Base-by-base conservation (phyloP, 805 yeast species). In the Hanseniaspora clermontiae region DNA sequence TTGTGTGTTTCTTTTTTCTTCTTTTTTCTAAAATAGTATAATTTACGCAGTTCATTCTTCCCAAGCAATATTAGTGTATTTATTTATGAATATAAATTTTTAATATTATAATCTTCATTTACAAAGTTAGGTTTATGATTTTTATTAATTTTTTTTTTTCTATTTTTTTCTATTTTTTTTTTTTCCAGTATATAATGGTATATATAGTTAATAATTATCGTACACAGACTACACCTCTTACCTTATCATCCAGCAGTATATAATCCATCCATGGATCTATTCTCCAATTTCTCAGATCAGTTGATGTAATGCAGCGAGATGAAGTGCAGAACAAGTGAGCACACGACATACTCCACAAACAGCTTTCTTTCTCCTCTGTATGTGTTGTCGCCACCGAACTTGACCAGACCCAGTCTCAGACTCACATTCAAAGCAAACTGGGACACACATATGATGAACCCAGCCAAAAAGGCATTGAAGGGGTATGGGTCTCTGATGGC, bases 381-480 rank as follows among this genome's bases (percentile, higher is more conserved):
- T 17, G 34, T 29, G 32, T 55, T 55, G 34, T 42, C 34, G 12
- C 24, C 37, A 7, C 50, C 50, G 20, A 45, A 45, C 47, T 74
- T 63, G 59, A 74, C 70, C 58, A 77, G 74, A 66, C 90, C 97
- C 65, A 91, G 76, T 65, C 97, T 77, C 65, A 93, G 74, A 59
- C 86, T 77, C 43, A 86, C 87, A 12, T 95, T 81, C 60, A 93
- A 77, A 29, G 93, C 97, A 68, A 93, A 93, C 70, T 93, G 97
- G 14, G 95, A 97, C 51, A 93, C 97, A 47, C 97, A 87, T 24
- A 88, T 74, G 56, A 84, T 79, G 67, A 93, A 93, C 1, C 97
- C 97, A 20, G 95, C 91, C 59, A 93, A 76, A 67, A 93, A 93
- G 27, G 96, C 97, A 71, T 93, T 93, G 78, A 93, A 93, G 17